phyloP scores from a whole-genome alignment of 108 stramenopile species.

The Skeletonema menzelii region DNA sequence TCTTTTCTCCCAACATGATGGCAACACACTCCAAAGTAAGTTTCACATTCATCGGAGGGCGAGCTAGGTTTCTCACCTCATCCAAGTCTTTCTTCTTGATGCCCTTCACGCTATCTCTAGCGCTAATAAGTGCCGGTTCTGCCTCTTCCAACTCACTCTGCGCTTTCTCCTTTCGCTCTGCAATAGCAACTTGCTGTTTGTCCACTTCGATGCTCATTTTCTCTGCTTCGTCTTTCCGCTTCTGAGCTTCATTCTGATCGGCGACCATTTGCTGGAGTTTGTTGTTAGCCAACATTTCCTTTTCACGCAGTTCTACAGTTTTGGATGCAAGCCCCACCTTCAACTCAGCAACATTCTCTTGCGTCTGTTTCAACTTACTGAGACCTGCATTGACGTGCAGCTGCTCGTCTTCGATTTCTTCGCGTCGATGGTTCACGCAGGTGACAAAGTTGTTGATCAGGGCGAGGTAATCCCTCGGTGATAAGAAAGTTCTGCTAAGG shows the following conservation, averaged over 20 bases:
- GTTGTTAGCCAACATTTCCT: constrained; percentile 90
- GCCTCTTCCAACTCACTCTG: constrained; percentile 94
- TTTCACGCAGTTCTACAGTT: constrained; percentile 75
- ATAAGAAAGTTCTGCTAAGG: constrained; percentile 81
- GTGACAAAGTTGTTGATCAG: constrained; percentile 91
- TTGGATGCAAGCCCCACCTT: constrained; percentile 83
- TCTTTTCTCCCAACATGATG: constrained; percentile 92
- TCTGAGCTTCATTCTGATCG: constrained; percentile 96
- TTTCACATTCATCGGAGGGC: constrained; percentile 94
- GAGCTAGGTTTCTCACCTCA: constrained; percentile 90
- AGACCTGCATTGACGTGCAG: constrained; percentile 96
- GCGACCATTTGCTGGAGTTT: constrained; percentile 99
- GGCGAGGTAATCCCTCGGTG: constrained; percentile 96
- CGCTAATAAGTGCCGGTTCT: constrained; percentile 92
- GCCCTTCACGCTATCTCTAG: constrained; percentile 86
- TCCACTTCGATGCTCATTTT: constrained; percentile 85
- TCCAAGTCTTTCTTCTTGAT: constrained; percentile 97
- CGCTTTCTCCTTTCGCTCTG: constrained; percentile 87
- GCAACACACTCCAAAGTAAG: constrained; percentile 95
- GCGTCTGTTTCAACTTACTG: constrained; percentile 91
- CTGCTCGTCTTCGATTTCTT: constrained; percentile 92
- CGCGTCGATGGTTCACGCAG: constrained; percentile 77
- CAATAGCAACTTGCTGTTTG: constrained; percentile 77
- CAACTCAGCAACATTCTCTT: constrained; percentile 91
- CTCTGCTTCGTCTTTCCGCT: constrained; percentile 91